These are phyloP conservation scores for Isatis lusitanica DNA, from an alignment of 441 rosid genomes.

Conservation along the genomic window DNA sequence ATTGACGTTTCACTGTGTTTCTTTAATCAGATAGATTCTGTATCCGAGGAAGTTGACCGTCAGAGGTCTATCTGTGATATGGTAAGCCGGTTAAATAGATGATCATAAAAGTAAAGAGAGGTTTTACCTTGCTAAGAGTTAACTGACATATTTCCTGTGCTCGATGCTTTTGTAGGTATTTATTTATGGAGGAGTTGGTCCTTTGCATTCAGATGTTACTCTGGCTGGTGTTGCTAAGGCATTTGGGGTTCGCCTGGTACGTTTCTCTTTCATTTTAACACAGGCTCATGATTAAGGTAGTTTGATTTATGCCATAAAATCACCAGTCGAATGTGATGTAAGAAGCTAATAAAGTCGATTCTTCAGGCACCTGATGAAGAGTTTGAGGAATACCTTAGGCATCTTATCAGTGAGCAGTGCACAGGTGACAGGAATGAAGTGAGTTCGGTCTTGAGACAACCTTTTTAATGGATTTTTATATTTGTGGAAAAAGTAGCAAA, in stretches of 20 bases:
- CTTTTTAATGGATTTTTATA: not conserved
- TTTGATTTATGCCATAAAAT: not conserved
- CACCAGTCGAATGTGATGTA: not conserved
- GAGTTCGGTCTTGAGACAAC: slow-evolving; percentile 24
- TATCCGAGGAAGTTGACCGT: slow-evolving; percentile 92
- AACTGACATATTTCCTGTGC: not conserved
- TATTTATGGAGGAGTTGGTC: slow-evolving; percentile 93
- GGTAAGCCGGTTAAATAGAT: slow-evolving; percentile 46
- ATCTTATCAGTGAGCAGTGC: slow-evolving; percentile 73
- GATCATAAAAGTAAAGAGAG: slow-evolving; percentile 11
- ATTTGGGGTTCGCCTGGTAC: slow-evolving; percentile 93
- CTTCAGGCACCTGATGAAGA: slow-evolving; percentile 98
- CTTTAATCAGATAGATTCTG: slow-evolving; percentile 80
- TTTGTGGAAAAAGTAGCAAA: not conserved
- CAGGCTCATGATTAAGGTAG: slow-evolving; percentile 2
- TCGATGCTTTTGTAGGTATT: slow-evolving; percentile 56
- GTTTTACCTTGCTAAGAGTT: not conserved
- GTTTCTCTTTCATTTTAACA: slow-evolving; percentile 22
- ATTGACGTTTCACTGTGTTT: slow-evolving; percentile 19
- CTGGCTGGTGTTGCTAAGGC: slow-evolving; percentile 96
- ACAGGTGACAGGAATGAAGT: slow-evolving; percentile 93
- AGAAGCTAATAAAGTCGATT: slow-evolving; percentile 5
- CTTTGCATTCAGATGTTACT: slow-evolving; percentile 90
- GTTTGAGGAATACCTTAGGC: slow-evolving; percentile 91
- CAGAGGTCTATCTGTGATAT: slow-evolving; percentile 70